A percentile compares a stretch with the other conserved stretches of the same genome.
phyloP scores from a whole-genome alignment of 257 asterid species.

The Solanum paucissectum region DNA sequence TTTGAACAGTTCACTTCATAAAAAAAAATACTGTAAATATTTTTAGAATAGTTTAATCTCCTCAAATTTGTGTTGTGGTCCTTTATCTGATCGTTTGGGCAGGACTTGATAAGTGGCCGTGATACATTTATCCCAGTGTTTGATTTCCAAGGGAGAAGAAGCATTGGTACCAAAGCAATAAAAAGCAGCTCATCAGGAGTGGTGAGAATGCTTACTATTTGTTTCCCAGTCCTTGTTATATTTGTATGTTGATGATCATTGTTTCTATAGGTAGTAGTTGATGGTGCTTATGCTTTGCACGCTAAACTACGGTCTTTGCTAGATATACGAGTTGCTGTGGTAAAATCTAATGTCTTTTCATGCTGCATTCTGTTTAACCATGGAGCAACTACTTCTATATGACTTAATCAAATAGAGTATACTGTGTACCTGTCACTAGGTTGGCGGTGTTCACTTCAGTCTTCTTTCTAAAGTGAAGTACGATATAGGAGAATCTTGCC shows the following conservation, averaged over 20 bases:
- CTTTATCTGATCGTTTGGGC: constrained; percentile 1
- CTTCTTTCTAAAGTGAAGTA: constrained; percentile 97
- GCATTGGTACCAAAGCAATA: constrained; percentile 51
- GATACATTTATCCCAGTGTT: constrained; percentile 67
- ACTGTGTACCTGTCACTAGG: constrained; percentile 40
- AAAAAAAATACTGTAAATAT: neutral
- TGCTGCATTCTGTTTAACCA: constrained; percentile 1
- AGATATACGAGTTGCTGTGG: constrained; percentile 99
- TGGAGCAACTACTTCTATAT: neutral
- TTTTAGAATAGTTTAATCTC: neutral
- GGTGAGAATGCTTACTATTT: constrained; percentile 42
- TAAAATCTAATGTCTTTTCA: constrained; percentile 17
- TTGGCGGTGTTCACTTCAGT: constrained; percentile 99
- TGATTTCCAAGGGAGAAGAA: constrained; percentile 80
- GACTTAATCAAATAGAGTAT: constrained; percentile 11
- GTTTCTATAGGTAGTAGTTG: constrained; percentile 67
- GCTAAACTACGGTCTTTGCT: constrained; percentile 90
- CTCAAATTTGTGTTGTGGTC: neutral
- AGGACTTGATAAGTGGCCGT: constrained; percentile 80
- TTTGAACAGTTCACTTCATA: neutral
- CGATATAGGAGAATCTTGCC: constrained; percentile 95
- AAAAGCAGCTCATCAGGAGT: constrained; percentile 68
- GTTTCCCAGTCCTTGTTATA: neutral
- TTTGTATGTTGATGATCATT: constrained; percentile 3
- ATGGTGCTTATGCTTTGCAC: constrained; percentile 92